These are phyloP conservation scores for Arthroderma uncinatum DNA, from an alignment of 2,329 filamentous ascomycete genomes.

Conservation along the genomic window DNA sequence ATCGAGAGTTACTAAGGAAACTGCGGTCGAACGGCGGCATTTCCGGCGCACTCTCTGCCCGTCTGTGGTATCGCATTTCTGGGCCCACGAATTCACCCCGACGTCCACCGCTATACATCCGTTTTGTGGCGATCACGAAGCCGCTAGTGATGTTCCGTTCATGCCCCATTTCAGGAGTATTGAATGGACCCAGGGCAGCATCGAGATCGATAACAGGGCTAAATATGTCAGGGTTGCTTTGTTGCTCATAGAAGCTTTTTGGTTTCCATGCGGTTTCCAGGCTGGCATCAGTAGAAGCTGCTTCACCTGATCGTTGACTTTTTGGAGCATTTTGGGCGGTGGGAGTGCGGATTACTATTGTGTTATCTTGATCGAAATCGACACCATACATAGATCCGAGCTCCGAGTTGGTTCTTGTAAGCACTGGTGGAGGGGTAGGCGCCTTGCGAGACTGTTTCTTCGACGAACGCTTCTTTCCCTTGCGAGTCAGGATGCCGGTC, in stretches of 20 bases:
- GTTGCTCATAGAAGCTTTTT: conserved; percentile 35
- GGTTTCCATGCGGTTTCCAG: conserved; percentile 34
- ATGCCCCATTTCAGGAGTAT: conserved; percentile 48
- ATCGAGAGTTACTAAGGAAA: conserved; percentile 27
- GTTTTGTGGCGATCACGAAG: conserved; percentile 32
- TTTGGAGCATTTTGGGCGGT: conserved; percentile 28
- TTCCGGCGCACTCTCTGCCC: conserved; percentile 40
- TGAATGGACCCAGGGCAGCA: conserved; percentile 83
- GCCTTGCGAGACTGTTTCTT: conserved; percentile 30
- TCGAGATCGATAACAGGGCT: conserved; percentile 87
- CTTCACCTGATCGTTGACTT: conserved; percentile 9
- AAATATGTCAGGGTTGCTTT: conserved; percentile 50
- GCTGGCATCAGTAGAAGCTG: conserved; percentile 13
- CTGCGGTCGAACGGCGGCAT: conserved; percentile 40
- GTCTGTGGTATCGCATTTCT: conserved; percentile 41
- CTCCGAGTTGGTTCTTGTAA: conserved; percentile 33
- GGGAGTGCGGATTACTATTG: conserved; percentile 37
- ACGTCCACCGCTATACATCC: conserved; percentile 40
- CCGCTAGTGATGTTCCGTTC: conserved; percentile 24
- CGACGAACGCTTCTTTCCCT: conserved; percentile 35
- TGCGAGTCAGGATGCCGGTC: conserved; percentile 43
- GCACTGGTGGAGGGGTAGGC: conserved; percentile 36
- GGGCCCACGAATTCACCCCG: conserved; percentile 37
- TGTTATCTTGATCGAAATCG: conserved; percentile 41
- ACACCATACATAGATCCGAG: conserved; percentile 34